Evolutionary conservation across 2,329 filamentous ascomycete genomes (phyloP).

Genomic region (Graphilbum fragrans): DNA sequence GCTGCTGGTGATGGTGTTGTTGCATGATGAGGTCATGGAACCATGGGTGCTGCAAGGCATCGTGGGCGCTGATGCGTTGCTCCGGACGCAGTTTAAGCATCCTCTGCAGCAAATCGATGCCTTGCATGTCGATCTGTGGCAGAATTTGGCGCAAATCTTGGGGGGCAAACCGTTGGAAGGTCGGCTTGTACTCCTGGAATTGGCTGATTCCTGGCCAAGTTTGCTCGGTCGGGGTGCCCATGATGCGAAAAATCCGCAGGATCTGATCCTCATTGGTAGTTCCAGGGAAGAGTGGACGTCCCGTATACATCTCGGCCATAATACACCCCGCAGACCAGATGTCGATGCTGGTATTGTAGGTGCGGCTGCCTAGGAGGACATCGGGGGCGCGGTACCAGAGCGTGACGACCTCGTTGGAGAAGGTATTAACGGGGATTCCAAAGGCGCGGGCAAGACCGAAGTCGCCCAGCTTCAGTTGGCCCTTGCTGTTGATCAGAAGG

Average conservation of each 20-base stretch:
- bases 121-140: slow-evolving; percentile 77
- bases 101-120: slow-evolving; percentile 73
- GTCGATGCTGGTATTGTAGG: slow-evolving; percentile 99
- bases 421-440: slow-evolving; percentile 94
- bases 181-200: slow-evolving; percentile 95
- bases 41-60: slow-evolving; percentile 85
- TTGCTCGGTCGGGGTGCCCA: slow-evolving; percentile 93
- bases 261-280: slow-evolving; percentile 98
- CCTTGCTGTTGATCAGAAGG: slow-evolving; percentile 85
- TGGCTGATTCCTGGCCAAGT: slow-evolving; percentile 92
- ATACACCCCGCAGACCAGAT: slow-evolving; percentile 99
- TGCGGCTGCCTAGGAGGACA: slow-evolving; percentile 82
- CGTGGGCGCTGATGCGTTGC: slow-evolving; percentile 75
- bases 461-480: slow-evolving; percentile 82
- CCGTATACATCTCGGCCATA: slow-evolving; percentile 99
- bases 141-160: slow-evolving; percentile 81
- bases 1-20: slow-evolving; percentile 60
- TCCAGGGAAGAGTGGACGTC: slow-evolving; percentile 86
- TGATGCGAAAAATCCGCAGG: slow-evolving; percentile 92
- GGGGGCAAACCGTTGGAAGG: slow-evolving; percentile 87
- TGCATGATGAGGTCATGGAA: slow-evolving; percentile 62
- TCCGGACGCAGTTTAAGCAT: slow-evolving; percentile 93
- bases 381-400: slow-evolving; percentile 97
- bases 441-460: slow-evolving; percentile 92
- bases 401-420: slow-evolving; percentile 95